These are phyloP conservation scores for Penicillium taxi DNA, from an alignment of 495 filamentous ascomycete species.

Conservation along the genomic window DNA sequence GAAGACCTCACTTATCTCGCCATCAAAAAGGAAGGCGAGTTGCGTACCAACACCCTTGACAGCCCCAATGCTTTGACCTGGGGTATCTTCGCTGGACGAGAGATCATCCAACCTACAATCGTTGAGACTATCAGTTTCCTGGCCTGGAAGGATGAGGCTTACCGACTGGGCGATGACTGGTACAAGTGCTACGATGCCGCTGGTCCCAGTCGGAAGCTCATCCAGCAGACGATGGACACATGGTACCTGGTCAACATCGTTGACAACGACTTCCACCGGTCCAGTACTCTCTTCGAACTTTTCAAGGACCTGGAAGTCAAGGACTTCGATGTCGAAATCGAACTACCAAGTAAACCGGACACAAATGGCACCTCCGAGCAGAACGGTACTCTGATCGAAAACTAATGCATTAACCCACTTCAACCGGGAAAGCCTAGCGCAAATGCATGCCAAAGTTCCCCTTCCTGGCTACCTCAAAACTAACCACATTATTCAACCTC, in stretches of 20 bases:
- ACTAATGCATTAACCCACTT: conserved; percentile 19
- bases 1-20: conserved; percentile 87
- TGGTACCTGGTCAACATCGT: conserved; percentile 98
- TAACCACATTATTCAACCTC: conserved; percentile 15
- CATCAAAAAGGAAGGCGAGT: conserved; percentile 68
- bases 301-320: conserved; percentile 71
- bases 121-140: conserved; percentile 97
- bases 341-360: conserved; percentile 20
- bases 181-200: conserved; percentile 73
- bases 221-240: conserved; percentile 73
- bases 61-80: conserved; percentile 96
- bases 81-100: conserved; percentile 98
- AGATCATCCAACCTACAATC: conserved; percentile 99
- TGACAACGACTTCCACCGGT: conserved; percentile 90
- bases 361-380: conserved; percentile 15
- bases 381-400: conserved; percentile 22
- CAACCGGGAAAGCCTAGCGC: conserved; percentile 8
- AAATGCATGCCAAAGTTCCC: conserved; percentile 1
- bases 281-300: conserved; percentile 67
- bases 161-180: conserved; percentile 87
- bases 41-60: conserved; percentile 75
- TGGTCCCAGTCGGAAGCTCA: conserved; percentile 73
- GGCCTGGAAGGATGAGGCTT: conserved; percentile 99
- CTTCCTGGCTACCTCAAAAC: conserved; percentile 14
- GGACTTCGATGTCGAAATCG: conserved; percentile 48